Conservation (phyloP, 108 stramenopile species). For the Cyclotella kingstonii region DNA sequence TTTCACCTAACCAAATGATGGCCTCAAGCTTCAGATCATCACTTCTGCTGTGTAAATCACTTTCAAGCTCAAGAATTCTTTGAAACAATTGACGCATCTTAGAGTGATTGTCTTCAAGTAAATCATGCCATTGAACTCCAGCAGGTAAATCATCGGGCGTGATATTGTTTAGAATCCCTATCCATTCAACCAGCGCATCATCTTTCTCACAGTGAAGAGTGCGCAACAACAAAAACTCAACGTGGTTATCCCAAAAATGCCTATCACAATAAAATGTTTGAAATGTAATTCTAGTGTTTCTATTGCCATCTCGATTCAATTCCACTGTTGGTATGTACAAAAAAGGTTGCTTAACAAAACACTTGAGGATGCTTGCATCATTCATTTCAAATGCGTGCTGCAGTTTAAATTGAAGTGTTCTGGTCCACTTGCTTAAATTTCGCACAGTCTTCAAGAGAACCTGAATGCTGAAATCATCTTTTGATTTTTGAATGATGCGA, state of each 20-base stretch:
- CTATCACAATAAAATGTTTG: slow-evolving; percentile 19
- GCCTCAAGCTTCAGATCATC: slow-evolving; percentile 33
- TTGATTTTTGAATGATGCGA: slow-evolving; percentile 7
- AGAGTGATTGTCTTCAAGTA: slow-evolving; percentile 17
- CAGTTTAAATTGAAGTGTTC: slow-evolving; percentile 23
- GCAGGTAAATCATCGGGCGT: slow-evolving; percentile 28
- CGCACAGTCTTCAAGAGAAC: slow-evolving; percentile 26
- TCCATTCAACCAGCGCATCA: slow-evolving; percentile 29
- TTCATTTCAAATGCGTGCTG: neutral
- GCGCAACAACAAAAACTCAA: slow-evolving; percentile 8
- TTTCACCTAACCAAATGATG: slow-evolving; percentile 33
- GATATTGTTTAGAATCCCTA: slow-evolving; percentile 28
- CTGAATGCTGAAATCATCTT: slow-evolving; percentile 1
- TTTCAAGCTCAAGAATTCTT: neutral
- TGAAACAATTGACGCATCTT: slow-evolving; percentile 5
- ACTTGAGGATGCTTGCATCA: slow-evolving; percentile 1
- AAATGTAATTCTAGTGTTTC: neutral
- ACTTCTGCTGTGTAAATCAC: neutral
- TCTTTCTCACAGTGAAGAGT: slow-evolving; percentile 15
- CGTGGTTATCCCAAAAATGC: slow-evolving; percentile 28
- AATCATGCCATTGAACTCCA: slow-evolving; percentile 34
- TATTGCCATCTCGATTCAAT: neutral
- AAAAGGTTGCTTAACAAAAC: slow-evolving; percentile 8
- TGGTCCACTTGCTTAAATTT: slow-evolving; percentile 27
- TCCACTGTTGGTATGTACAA: slow-evolving; percentile 5